Percentiles rank a stretch among this genome's conserved stretches.
phyloP scores from a whole-genome alignment of 2,329 filamentous ascomycete genomes.

The Aureobasidium musti region DNA sequence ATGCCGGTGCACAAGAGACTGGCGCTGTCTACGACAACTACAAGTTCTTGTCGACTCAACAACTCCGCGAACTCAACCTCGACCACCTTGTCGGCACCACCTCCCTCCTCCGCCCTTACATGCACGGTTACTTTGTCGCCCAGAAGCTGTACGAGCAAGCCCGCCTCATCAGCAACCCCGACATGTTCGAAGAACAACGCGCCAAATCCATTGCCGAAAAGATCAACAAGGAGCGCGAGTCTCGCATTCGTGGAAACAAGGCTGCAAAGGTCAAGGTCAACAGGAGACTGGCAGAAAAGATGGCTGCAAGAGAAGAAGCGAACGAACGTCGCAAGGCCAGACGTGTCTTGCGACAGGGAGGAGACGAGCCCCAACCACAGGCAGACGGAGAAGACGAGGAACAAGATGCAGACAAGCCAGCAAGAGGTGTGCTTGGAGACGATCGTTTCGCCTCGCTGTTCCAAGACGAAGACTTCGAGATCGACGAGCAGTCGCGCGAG shows the following conservation, averaged over 20 bases:
- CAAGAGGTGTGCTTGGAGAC: slow-evolving; percentile 69
- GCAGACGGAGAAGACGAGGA: slow-evolving; percentile 54
- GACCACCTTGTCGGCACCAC: slow-evolving; percentile 89
- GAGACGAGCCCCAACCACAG: slow-evolving; percentile 49
- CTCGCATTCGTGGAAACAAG: slow-evolving; percentile 88
- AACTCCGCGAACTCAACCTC: slow-evolving; percentile 81
- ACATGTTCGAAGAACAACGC: slow-evolving; percentile 88
- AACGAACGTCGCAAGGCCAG: slow-evolving; percentile 51
- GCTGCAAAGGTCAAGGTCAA: slow-evolving; percentile 86
- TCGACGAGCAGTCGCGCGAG: slow-evolving; percentile 86
- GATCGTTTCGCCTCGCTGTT: slow-evolving; percentile 86
- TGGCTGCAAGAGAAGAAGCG: slow-evolving; percentile 71
- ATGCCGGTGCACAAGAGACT: slow-evolving; percentile 47
- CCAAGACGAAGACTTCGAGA: slow-evolving; percentile 87
- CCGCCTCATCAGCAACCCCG: slow-evolving; percentile 86
- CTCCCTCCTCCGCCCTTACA: slow-evolving; percentile 87
- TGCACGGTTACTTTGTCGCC: slow-evolving; percentile 98
- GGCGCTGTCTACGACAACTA: slow-evolving; percentile 96
- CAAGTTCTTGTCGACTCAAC: slow-evolving; percentile 91
- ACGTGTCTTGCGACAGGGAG: slow-evolving; percentile 59
- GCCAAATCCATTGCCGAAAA: slow-evolving; percentile 90
- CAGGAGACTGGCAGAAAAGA: slow-evolving; percentile 65
- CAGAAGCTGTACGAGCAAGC: slow-evolving; percentile 96
- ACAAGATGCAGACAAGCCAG: slow-evolving; percentile 38
- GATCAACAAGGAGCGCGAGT: slow-evolving; percentile 96